These are phyloP conservation scores for Hymenoscyphus albidus DNA, from an alignment of 2,329 filamentous ascomycete genomes.

Conservation along the genomic window DNA sequence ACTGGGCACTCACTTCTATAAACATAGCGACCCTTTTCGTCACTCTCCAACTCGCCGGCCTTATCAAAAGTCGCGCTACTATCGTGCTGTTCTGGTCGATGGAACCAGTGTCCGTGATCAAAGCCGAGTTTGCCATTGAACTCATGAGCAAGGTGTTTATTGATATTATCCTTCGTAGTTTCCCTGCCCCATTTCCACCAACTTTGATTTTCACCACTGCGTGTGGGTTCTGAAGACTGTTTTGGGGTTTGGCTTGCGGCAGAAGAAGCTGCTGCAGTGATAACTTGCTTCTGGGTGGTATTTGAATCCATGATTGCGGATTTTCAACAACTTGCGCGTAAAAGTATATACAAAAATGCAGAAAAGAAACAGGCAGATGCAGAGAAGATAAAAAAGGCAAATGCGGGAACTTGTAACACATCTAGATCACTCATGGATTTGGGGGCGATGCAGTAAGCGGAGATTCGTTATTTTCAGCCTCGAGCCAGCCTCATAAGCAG, in stretches of 20 bases:
- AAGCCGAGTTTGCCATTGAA: conserved; percentile 14
- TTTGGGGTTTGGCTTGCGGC: neutral
- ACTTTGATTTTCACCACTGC: neutral
- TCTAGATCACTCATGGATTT: neutral
- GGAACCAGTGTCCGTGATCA: conserved; percentile 11
- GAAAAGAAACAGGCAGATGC: neutral
- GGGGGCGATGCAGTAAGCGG: conserved; percentile 1
- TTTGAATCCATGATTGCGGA: neutral
- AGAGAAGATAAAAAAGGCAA: neutral
- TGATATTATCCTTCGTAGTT: neutral
- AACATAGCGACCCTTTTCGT: conserved; percentile 15
- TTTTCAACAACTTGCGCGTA: neutral
- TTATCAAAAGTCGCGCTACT: conserved; percentile 10
- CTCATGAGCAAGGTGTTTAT: conserved; percentile 8
- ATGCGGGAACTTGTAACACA: conserved; percentile 8
- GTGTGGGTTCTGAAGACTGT: neutral
- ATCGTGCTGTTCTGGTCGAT: conserved; percentile 10
- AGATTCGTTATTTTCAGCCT: neutral
- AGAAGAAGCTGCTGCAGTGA: neutral
- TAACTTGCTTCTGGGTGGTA: neutral
- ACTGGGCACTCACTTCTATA: conserved; percentile 16
- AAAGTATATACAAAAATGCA: neutral
- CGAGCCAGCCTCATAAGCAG: neutral
- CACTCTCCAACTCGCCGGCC: conserved; percentile 11
- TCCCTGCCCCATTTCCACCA: conserved; percentile 2